These are phyloP conservation scores for Boletus patriciae DNA, from an alignment of 768 basidiomycete genomes.

Conservation along the genomic window DNA sequence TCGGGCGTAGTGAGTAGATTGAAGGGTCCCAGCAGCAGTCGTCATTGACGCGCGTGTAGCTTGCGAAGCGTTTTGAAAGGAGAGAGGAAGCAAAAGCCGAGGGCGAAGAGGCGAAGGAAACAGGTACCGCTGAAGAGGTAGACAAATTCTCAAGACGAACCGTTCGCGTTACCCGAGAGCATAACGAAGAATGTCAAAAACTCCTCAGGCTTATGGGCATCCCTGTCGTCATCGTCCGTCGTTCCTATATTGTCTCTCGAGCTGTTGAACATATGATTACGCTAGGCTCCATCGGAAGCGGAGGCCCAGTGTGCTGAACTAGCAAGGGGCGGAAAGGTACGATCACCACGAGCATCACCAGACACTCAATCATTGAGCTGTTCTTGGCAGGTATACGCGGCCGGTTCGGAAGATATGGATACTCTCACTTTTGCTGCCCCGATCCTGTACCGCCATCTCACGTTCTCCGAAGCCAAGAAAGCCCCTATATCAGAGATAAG, in stretches of 20 bases:
- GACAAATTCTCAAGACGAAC: constrained; percentile 87
- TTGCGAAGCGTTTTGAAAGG: constrained; percentile 92
- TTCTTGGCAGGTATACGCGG: constrained; percentile 77
- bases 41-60: constrained; percentile 44
- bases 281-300: constrained; percentile 94
- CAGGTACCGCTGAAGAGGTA: constrained; percentile 89
- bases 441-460: constrained; percentile 90
- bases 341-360: neutral
- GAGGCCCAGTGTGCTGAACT: constrained; percentile 99
- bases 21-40: too few relatives aligned
- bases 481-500: constrained; percentile 92
- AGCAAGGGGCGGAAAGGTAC: constrained; percentile 90
- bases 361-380: neutral
- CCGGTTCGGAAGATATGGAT: constrained; percentile 99
- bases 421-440: constrained; percentile 95
- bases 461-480: constrained; percentile 97
- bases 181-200: constrained; percentile 92
- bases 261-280: neutral
- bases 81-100: constrained; percentile 93
- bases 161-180: constrained; percentile 92
- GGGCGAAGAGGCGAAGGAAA: constrained; percentile 95
- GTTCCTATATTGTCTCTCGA: neutral
- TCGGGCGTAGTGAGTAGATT: constrained; percentile 80
- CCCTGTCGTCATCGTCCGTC: constrained; percentile 83
- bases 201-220: constrained; percentile 95